Evolutionary conservation across 192 early-diverging fungal genomes (phyloP), one percentile per base, ranked within the genome.

Genomic region (Backusella westeae): DNA sequence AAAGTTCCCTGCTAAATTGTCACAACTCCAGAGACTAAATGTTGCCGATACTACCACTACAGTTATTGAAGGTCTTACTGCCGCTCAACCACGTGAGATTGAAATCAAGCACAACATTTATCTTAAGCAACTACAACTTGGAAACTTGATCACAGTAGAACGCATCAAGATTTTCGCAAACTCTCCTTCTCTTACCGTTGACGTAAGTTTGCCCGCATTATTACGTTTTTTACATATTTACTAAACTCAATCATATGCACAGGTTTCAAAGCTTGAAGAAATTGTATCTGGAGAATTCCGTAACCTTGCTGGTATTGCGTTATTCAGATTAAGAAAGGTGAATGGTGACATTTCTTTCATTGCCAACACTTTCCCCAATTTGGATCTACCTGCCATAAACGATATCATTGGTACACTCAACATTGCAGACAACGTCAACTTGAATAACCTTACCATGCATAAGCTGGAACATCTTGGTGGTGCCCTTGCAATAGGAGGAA

Each of bases 401-500:
- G 75, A 71, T 21, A 84, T 89, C 23, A 78, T 84, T 52, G 87
- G 87, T 73, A 89, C 90, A 15, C 72, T 91, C 19, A 90, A 88
- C 19, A 82, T 91, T 15, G 85, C 84, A 56, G 85, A 84, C 73
- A 93, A 93, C 81, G 81, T 69, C 21, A 34, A 84, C 26, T 85
- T 93, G 72, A 78, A 73, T 76, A 81, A 86, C 12, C 80, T 93
- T 35, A 82, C 87, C 21, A 88, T 93, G 81, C 78, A 87, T 29
- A 77, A 81, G 56, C 77, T 93, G 65, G 76, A 77, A 17, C 83
- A 78, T 32, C 82, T 93, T 36, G 91, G 91, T 7, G 88, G 90
- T 65, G 90, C 90, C 39, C 82, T 93, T 53, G 81, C 88, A 72
- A 85, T 93, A 38, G 86, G 74, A 69, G 89, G 89, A 86, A 93